Evolutionary conservation across 441 rosid species (phyloP).

Genomic region (Populus hybrid): DNA sequence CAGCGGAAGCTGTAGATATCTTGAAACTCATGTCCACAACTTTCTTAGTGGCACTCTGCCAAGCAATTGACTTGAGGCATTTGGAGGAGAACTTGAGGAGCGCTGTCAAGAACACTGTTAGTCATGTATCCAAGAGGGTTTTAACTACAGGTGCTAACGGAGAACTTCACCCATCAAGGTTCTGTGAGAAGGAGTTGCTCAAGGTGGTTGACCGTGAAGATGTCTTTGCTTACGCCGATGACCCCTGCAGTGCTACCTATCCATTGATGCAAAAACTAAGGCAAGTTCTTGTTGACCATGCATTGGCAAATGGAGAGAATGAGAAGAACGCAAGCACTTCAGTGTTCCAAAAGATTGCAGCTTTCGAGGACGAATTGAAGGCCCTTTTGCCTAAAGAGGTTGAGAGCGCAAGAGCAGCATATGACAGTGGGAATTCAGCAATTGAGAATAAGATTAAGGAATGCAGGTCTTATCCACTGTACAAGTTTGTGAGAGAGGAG

Average conservation of each 20-base stretch:
- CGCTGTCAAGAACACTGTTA: slow-evolving; percentile 46
- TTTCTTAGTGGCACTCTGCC: slow-evolving; percentile 61
- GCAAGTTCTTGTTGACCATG: slow-evolving; percentile 67
- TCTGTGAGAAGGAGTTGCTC: slow-evolving; percentile 56
- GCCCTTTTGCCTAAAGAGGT: slow-evolving; percentile 55
- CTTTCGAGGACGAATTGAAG: slow-evolving; percentile 65
- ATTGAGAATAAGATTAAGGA: slow-evolving; percentile 59
- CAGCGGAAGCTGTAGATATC: slow-evolving; percentile 60
- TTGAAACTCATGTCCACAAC: slow-evolving; percentile 64
- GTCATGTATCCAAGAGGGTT: slow-evolving; percentile 44
- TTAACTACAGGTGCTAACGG: slow-evolving; percentile 40
- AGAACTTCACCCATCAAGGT: slow-evolving; percentile 58
- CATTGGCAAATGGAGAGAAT: slow-evolving; percentile 58
- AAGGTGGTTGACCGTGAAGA: slow-evolving; percentile 57
- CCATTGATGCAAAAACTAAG: slow-evolving; percentile 69
- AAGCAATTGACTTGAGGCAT: slow-evolving; percentile 59
- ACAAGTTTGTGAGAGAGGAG: slow-evolving; percentile 65
- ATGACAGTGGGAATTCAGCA: slow-evolving; percentile 42
- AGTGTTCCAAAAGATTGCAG: slow-evolving; percentile 58
- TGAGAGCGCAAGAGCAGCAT: slow-evolving; percentile 40
- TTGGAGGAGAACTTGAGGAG: slow-evolving; percentile 64
- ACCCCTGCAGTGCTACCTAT: slow-evolving; percentile 62
- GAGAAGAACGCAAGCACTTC: slow-evolving; percentile 53
- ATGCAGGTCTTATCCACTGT: slow-evolving; percentile 71
- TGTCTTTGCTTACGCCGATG: slow-evolving; percentile 60